Conservation (phyloP, 768 basidiomycete species). For the Termitomyces sp. region DNA sequence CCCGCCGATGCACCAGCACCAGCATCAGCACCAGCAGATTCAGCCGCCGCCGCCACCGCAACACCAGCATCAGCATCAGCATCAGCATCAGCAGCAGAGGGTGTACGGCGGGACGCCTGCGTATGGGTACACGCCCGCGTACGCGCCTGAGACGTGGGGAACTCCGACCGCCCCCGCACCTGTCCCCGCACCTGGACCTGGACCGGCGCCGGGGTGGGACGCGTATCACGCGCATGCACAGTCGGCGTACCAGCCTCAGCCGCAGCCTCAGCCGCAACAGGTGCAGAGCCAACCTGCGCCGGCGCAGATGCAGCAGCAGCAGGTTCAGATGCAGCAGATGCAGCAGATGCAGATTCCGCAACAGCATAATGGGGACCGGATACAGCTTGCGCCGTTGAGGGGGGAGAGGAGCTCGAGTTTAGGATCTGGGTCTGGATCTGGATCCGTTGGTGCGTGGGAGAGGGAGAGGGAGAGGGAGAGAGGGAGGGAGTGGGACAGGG, state of each 20-base stretch:
- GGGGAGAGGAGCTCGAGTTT: constrained; percentile 8
- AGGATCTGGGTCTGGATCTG: constrained; percentile 12
- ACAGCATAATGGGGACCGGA: constrained; percentile 28
- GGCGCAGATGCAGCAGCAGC: background rate
- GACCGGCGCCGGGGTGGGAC: background rate
- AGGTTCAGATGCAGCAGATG: background rate
- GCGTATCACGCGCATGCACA: background rate
- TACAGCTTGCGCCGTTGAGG: constrained; percentile 54
- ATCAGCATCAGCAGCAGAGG: constrained; percentile 2
- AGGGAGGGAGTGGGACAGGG: constrained; percentile 6
- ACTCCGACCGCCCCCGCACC: background rate
- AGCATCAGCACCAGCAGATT: constrained; percentile 13
- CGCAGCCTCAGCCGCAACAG: background rate
- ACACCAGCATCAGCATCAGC: constrained; percentile 1
- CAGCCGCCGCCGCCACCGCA: constrained; percentile 20
- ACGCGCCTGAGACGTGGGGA: background rate
- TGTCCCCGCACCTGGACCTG: background rate
- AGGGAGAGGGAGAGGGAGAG: constrained; percentile 8
- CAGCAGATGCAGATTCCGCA: background rate
- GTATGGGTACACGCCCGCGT: background rate
- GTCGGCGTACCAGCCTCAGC: background rate
- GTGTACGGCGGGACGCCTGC: constrained; percentile 19
- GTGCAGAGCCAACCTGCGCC: background rate
- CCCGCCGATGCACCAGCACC: constrained; percentile 14
- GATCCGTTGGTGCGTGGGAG: constrained; percentile 7